Base-by-base conservation (phyloP, 177 flowering plant species). In the Telopea speciosissima region DNA sequence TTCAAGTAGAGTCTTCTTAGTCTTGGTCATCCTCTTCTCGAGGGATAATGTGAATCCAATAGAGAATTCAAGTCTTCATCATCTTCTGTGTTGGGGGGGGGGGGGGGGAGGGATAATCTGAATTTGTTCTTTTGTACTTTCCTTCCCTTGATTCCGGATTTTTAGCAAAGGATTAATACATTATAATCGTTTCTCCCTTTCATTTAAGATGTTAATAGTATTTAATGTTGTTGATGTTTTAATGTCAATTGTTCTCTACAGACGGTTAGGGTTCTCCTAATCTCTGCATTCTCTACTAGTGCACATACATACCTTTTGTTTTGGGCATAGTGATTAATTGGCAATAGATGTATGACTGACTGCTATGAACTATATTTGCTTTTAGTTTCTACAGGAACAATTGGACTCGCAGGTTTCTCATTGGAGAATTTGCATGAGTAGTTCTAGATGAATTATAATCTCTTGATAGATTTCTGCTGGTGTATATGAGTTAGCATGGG, bases 401-500 rank as follows among this genome's bases (percentile, higher is more conserved):
- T 44, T 26, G 65, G 59, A 54, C 24, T 60, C 61, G 63, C 52
- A 67, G 5, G 5, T 1, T 33, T 33, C 60, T n/a, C 45, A 21
- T 8, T 9, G 10, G 8, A 28, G 19, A 25, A 56, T 19, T 40
- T 63, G 23, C 54, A 17, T 68, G 68, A 36, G 42, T 64, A 63
- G 40, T 69, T 63, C 71, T 61, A 26, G 67, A 59, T 68, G 66
- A 25, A 11, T 16, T 49, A 49, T 49, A 49, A 12, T 49, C 54
- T 49, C 45, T 24, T 67, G 24, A n/a, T 31, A 49, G 17, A 19
- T 66, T 25, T 25, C 49, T 73, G 54, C 54, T 16, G 17, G 3
- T 49, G 28, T 44, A 52, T 61, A 67, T 76, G 61, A 63, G 52
- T 58, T 40, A 72, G 25, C 64, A 88, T 88, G 91, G 91, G 91